Conservation (phyloP, 192 early-diverging fungal genomes). For the Lobosporangium transversale region DNA sequence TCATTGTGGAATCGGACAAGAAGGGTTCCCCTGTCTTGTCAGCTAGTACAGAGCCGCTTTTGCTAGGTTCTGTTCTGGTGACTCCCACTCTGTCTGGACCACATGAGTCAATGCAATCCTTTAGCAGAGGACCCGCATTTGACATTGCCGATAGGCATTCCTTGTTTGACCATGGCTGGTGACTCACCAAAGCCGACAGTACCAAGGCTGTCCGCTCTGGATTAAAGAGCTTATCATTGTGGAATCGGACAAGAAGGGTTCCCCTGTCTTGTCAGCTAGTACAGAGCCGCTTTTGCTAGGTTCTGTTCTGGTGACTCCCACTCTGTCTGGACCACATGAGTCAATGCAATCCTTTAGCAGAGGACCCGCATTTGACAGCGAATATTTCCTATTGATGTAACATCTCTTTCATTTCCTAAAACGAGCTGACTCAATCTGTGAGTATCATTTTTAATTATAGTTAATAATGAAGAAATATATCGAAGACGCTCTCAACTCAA, state of each 20-base stretch:
- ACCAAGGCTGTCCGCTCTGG: constrained; percentile 12
- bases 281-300: constrained; percentile 12
- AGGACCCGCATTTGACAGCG: constrained; percentile 14
- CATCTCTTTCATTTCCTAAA: constrained; percentile 2
- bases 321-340: constrained; percentile 22
- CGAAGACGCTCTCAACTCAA: constrained; percentile 8
- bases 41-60: constrained; percentile 12
- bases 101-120: constrained; percentile 26
- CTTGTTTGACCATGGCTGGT: constrained; percentile 20
- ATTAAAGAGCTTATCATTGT: constrained; percentile 24
- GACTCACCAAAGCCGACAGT: constrained; percentile 9
- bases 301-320: constrained; percentile 15
- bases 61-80: constrained; percentile 14
- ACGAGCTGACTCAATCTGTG: constrained; percentile 11
- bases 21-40: constrained; percentile 12
- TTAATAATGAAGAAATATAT: constrained; percentile 6
- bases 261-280: constrained; percentile 18
- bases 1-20: constrained; percentile 16
- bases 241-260: constrained; percentile 15
- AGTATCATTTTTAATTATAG: constrained; percentile 12
- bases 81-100: constrained; percentile 21
- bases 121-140: constrained; percentile 19
- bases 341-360: constrained; percentile 24
- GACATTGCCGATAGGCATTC: too few relatives aligned
- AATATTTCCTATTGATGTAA: constrained; percentile 9